Percentiles rank a stretch among this genome's conserved stretches.
Evolutionary conservation across 345 rosid genomes (phyloP).

Genomic region (Gossypium mustelinum): DNA sequence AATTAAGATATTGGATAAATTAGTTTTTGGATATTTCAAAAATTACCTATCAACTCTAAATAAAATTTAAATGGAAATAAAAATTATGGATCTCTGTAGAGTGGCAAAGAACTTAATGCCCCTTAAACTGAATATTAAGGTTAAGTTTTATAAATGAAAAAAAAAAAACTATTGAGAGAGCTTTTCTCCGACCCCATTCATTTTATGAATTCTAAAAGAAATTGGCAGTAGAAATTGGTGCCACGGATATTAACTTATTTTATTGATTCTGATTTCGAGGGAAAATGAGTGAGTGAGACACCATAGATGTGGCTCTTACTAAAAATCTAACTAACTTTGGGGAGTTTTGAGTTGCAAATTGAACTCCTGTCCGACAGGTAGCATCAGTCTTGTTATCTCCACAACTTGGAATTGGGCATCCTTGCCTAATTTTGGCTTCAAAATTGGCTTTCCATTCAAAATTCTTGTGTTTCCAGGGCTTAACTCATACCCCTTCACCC

Average conservation of each 20-base stretch:
- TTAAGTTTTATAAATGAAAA: no score
- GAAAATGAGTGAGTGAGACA: neutral
- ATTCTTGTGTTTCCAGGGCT: constrained; percentile 11
- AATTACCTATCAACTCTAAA: no score
- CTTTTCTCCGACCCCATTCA: no score
- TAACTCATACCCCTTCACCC: constrained; percentile 25
- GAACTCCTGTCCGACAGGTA: constrained; percentile 42
- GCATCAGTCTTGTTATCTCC: constrained; percentile 29
- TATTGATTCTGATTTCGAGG: neutral
- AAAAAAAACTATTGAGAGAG: no score
- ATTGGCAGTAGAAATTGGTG: neutral
- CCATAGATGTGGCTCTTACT: neutral
- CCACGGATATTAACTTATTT: neutral
- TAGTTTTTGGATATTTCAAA: no score
- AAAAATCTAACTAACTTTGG: neutral
- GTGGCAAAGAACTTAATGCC: no score
- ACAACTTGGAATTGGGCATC: constrained; percentile 25
- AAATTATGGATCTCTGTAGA: no score
- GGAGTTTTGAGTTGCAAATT: constrained; percentile 30
- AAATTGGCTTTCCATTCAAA: neutral
- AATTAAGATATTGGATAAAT: no score
- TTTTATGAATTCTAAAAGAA: no score
- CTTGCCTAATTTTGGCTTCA: constrained; percentile 16
- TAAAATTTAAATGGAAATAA: no score
- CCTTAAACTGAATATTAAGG: no score